Evolutionary conservation across 2,329 filamentous ascomycete genomes (phyloP).

Genomic region (Tolypocladium ophioglossoides): DNA sequence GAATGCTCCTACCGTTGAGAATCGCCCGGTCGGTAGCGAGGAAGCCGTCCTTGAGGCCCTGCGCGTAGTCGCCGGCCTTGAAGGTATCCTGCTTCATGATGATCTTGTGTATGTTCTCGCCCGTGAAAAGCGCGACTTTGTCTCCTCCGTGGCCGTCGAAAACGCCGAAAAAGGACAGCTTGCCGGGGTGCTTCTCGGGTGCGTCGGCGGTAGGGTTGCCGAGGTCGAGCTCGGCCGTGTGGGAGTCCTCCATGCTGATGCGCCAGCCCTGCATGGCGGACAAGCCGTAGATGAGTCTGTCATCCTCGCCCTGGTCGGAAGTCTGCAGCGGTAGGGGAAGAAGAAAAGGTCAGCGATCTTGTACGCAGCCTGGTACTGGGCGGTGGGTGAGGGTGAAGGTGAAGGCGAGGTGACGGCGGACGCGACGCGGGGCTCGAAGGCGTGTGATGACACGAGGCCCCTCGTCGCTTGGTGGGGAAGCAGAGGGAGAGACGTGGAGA

Average conservation of each 20-base stretch:
- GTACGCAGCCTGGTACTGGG: background rate
- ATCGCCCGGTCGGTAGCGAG: constrained; percentile 93
- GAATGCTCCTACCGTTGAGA: constrained; percentile 61
- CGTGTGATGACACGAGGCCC: background rate
- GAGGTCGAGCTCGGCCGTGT: constrained; percentile 82
- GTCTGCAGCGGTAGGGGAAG: constrained; percentile 40
- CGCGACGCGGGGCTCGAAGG: background rate
- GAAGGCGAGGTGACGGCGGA: background rate
- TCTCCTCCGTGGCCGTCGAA: constrained; percentile 97
- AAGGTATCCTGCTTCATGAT: constrained; percentile 92
- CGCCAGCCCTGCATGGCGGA: constrained; percentile 99
- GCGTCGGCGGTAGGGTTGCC: constrained; percentile 43
- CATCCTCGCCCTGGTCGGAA: constrained; percentile 86
- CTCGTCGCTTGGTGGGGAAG: background rate
- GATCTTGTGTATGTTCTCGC: constrained; percentile 88
- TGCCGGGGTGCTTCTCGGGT: constrained; percentile 55
- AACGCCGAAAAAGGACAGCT: constrained; percentile 92
- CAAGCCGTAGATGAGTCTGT: constrained; percentile 82
- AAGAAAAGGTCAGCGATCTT: constrained; percentile 13
- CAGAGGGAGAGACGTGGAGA: background rate
- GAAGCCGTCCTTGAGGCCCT: constrained; percentile 95
- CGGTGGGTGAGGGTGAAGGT: background rate
- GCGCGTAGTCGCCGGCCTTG: constrained; percentile 81
- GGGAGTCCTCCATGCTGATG: constrained; percentile 98
- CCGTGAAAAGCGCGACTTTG: constrained; percentile 88